phyloP scores from a whole-genome alignment of 108 stramenopile species.

The Skeletonema menzelii region DNA sequence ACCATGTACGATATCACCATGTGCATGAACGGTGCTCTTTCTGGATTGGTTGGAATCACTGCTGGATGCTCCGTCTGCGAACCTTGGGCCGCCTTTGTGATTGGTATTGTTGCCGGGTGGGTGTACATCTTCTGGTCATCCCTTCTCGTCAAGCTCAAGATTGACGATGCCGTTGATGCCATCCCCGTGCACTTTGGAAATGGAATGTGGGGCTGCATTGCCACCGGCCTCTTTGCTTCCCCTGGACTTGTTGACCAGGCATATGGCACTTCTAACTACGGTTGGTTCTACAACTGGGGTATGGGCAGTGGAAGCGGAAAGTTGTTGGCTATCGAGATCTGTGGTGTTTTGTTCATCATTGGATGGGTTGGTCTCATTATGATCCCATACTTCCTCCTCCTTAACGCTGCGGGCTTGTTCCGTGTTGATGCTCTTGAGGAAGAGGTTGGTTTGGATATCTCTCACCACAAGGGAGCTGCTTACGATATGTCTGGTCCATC shows the following conservation, averaged over 20 bases:
- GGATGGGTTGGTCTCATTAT: constrained; percentile 80
- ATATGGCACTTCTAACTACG: constrained; percentile 58
- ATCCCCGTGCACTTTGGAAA: constrained; percentile 91
- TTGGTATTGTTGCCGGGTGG: constrained; percentile 61
- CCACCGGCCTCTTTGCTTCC: constrained; percentile 82
- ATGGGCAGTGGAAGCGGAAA: constrained; percentile 54
- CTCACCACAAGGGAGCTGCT: constrained; percentile 71
- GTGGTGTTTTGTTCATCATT: constrained; percentile 74
- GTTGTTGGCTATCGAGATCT: constrained; percentile 68
- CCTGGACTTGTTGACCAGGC: constrained; percentile 42
- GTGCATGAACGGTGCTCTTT: constrained; percentile 85
- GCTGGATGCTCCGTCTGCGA: constrained; percentile 84
- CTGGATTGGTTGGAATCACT: constrained; percentile 92
- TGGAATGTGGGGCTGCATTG: constrained; percentile 88
- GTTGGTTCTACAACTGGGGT: constrained; percentile 81
- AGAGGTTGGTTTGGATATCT: constrained; percentile 82
- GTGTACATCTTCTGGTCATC: constrained; percentile 68
- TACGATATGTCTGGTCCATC: constrained; percentile 48
- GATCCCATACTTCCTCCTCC: constrained; percentile 74
- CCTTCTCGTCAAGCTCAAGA: constrained; percentile 69
- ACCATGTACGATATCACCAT: constrained; percentile 77
- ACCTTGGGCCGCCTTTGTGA: constrained; percentile 64
- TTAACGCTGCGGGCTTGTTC: constrained; percentile 63
- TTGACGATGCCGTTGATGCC: constrained; percentile 94
- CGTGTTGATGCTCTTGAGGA: constrained; percentile 80